Evolutionary conservation across 1,139 yeast genomes (phyloP).

Genomic region (Ashbya aceris): DNA sequence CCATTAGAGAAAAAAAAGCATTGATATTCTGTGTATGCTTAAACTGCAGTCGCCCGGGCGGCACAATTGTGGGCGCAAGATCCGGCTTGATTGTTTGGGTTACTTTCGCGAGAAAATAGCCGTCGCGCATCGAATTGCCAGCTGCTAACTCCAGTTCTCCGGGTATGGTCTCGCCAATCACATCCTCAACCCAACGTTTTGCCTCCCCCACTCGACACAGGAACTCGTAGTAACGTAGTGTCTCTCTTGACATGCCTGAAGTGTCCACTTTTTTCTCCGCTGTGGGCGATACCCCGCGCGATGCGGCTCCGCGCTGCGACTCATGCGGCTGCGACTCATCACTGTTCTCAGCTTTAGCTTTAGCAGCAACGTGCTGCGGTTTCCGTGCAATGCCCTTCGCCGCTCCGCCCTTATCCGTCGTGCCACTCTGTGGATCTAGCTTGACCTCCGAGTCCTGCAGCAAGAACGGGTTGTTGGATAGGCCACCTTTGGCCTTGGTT

Average conservation of each 20-base stretch:
- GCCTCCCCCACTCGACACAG: slow-evolving; percentile 85
- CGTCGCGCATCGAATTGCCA: slow-evolving; percentile 61
- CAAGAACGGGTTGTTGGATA: slow-evolving; percentile 1
- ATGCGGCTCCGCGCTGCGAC: neutral
- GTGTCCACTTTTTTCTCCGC: slow-evolving; percentile 7
- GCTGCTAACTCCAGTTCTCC: slow-evolving; percentile 45
- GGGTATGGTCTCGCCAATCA: slow-evolving; percentile 45
- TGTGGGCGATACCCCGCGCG: neutral
- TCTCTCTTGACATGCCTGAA: slow-evolving; percentile 14
- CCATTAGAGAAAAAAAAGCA: slow-evolving; percentile 65
- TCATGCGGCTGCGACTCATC: neutral
- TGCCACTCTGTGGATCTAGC: too few species aligned
- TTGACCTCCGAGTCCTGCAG: neutral
- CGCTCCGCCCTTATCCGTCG: too few species aligned
- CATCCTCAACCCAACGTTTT: slow-evolving; percentile 61
- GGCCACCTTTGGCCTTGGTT: neutral
- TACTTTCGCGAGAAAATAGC: slow-evolving; percentile 74
- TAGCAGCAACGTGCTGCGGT: slow-evolving; percentile 1
- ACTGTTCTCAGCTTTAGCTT: neutral
- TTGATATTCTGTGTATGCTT: slow-evolving; percentile 91
- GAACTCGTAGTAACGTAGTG: slow-evolving; percentile 58
- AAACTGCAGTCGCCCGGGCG: slow-evolving; percentile 62
- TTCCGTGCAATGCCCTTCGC: neutral
- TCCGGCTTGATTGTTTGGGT: slow-evolving; percentile 66
- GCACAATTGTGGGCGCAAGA: slow-evolving; percentile 46